Base-by-base conservation (phyloP, 345 rosid species). In the Eucalyptus curtisii region DNA sequence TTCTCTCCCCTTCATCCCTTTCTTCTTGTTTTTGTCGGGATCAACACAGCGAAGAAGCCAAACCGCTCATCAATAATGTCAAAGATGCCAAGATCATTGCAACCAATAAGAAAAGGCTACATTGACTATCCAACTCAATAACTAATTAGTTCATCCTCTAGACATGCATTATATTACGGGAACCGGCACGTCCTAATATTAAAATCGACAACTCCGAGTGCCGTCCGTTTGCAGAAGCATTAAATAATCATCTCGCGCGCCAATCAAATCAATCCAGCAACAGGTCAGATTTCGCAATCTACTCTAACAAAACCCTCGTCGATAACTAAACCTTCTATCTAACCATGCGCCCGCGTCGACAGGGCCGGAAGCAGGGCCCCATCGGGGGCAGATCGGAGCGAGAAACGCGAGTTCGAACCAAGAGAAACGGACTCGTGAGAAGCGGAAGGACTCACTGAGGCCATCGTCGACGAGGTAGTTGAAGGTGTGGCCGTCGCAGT, bases 401-500 rank as follows among this genome's bases (percentile, higher is more conserved):
- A 88, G 76, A 12, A 24, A 86, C 49, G 87, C 86, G 47, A 84
- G 22, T 44, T 19, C 47, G 71, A 44, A 68, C 19, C 61, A 61
- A 61, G 17, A 53, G n/a, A 64, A 53, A 13, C 40, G 7, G 47
- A 20, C 14, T 42, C 10, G 40, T 37, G 30, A 19, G 47, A 30
- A 37, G 11, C 47, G 45, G 25, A 8, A 49, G 76, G 53, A 15
- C 89, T 84, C 85, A 90, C 91, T 91, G 89, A 90, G 94, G 93
- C 95, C 96, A 86, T 89, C 88, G 86, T 94, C 94, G 22, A 93
- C 94, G 92, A 93, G 96, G 90, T 91, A 94, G 90, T 94, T 94
- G 89, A 94, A 93, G 89, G 96, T 94, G 89, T 94, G 96, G 19
- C 93, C 95, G 59, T 93, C 95, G 93, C 96, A 94, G 91, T 90